These are phyloP conservation scores for Nemania sp. DNA, from an alignment of 2,329 filamentous ascomycete genomes.

Conservation along the genomic window DNA sequence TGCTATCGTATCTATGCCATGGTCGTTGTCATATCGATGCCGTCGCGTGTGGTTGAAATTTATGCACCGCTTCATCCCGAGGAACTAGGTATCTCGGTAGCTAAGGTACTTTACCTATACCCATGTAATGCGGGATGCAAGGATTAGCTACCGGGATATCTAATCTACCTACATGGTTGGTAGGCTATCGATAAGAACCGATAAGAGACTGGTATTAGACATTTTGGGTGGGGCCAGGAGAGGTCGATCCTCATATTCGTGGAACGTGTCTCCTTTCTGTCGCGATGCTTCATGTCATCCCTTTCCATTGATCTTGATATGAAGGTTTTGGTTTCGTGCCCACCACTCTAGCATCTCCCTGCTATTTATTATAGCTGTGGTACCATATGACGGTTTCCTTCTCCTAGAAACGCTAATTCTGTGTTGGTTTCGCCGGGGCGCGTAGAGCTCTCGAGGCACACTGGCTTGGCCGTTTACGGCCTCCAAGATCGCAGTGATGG, in stretches of 20 bases:
- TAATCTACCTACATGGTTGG: neutral
- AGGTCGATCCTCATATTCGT: neutral
- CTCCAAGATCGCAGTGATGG: conserved; percentile 38
- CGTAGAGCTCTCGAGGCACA: conserved; percentile 6
- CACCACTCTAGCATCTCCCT: neutral
- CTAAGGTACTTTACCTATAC: no score
- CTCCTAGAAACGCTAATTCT: neutral
- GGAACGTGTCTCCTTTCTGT: conserved; percentile 19
- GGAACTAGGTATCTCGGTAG: no score
- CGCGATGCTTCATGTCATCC: neutral
- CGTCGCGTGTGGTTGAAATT: no score
- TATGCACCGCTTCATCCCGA: no score
- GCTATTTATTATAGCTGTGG: neutral
- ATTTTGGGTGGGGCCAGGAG: conserved; percentile 15
- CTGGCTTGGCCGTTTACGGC: neutral
- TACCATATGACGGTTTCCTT: conserved; percentile 7
- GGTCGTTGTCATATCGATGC: no score
- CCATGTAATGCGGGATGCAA: no score
- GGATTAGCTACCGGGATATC: neutral
- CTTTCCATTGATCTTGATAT: neutral
- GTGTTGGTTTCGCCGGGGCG: conserved; percentile 4
- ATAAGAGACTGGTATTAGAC: conserved; percentile 3
- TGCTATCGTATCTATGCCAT: neutral
- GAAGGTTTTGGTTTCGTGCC: neutral
- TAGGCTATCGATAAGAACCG: conserved; percentile 4